Conservation (phyloP, 179 eudicot species). For the Amaranthus tricolor region DNA sequence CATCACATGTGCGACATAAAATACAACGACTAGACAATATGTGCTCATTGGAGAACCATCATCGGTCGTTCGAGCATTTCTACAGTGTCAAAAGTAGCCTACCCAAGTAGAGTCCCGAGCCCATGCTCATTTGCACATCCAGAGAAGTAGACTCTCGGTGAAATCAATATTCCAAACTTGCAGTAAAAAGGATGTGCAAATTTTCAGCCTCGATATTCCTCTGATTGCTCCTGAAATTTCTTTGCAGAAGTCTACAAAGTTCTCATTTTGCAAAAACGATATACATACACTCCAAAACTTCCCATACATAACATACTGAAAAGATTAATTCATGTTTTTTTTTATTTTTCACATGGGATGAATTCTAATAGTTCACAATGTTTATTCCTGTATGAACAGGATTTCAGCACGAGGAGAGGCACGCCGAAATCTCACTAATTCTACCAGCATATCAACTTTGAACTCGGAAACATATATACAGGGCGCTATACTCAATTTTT, state of each 20-base stretch:
- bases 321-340: slow-evolving; percentile 10
- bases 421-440: slow-evolving; percentile 66
- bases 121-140: too few species aligned
- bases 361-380: slow-evolving; percentile 6
- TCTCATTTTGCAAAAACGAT: not conserved
- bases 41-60: too few species aligned
- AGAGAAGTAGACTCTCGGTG: too few species aligned
- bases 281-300: not conserved
- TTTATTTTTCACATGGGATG: slow-evolving; percentile 3
- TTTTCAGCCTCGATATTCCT: too few species aligned
- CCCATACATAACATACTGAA: slow-evolving; percentile 3
- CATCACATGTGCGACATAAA: too few species aligned
- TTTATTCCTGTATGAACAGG: slow-evolving; percentile 48
- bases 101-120: too few species aligned
- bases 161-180: not conserved
- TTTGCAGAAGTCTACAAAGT: not conserved
- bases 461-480: slow-evolving; percentile 52
- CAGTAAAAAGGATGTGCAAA: too few species aligned
- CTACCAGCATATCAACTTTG: slow-evolving; percentile 55
- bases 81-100: too few species aligned
- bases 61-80: too few species aligned
- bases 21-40: too few species aligned
- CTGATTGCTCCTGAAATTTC: not conserved
- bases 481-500: slow-evolving; percentile 59
- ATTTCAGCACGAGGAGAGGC: slow-evolving; percentile 81